A percentile compares a stretch with the other conserved stretches of the same genome.
These are phyloP conservation scores for Clohesyomyces aquaticus DNA, from an alignment of 495 filamentous ascomycete species.

Conservation along the genomic window DNA sequence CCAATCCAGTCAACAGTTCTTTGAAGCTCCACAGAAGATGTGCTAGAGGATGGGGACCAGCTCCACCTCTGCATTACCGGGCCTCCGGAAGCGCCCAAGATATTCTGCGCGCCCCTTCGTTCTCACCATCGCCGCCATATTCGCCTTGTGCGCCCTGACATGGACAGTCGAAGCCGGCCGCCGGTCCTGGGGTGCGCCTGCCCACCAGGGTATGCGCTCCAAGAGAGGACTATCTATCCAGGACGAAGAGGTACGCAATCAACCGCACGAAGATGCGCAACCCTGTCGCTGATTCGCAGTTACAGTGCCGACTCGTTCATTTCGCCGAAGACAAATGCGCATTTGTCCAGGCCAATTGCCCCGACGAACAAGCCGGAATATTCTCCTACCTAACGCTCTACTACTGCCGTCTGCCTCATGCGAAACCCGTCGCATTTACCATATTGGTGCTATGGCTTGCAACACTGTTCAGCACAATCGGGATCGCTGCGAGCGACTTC, in stretches of 20 bases:
- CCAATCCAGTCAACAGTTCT: not conserved
- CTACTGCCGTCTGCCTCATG: conserved; percentile 77
- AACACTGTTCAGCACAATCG: conserved; percentile 94
- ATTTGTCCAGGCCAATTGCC: conserved; percentile 80
- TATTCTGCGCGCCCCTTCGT: conserved; percentile 47
- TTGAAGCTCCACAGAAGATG: conserved; percentile 9
- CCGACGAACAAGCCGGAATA: conserved; percentile 86
- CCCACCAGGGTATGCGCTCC: not conserved
- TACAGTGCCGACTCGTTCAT: conserved; percentile 83
- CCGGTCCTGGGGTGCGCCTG: not conserved
- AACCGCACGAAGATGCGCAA: not conserved
- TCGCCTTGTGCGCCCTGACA: conserved; percentile 30
- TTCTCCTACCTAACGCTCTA: conserved; percentile 89
- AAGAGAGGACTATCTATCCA: conserved; percentile 14
- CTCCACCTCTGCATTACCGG: not conserved
- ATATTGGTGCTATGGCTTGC: conserved; percentile 81
- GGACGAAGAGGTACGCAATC: conserved; percentile 34
- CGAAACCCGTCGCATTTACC: conserved; percentile 74
- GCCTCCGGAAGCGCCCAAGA: conserved; percentile 24
- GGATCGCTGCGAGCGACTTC: conserved; percentile 98
- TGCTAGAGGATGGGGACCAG: conserved; percentile 21
- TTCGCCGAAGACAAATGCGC: conserved; percentile 77
- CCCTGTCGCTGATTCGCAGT: conserved; percentile 1
- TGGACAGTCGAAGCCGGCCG: conserved; percentile 13
- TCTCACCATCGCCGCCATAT: conserved; percentile 42